Evolutionary conservation across 1,139 yeast genomes (phyloP).

Genomic region (Saccharomycopsis hybrid): DNA sequence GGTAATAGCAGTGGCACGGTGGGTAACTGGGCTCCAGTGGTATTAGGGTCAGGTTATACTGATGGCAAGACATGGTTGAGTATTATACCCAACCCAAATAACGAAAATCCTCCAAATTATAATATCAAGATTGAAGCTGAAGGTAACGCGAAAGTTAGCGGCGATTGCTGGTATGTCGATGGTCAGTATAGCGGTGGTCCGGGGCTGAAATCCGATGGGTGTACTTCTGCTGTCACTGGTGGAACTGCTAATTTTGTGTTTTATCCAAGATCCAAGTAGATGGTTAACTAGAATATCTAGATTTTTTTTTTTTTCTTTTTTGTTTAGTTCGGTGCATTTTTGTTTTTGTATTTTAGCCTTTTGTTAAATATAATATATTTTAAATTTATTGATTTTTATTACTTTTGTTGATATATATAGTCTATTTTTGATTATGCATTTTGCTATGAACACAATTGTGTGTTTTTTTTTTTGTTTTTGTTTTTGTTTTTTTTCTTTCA

Average conservation of each 20-base stretch:
- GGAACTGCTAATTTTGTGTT: constrained; percentile 63
- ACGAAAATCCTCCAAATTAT: constrained; percentile 53
- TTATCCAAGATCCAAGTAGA: constrained; percentile 1
- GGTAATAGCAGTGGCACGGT: constrained; percentile 52
- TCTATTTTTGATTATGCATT: too few relatives aligned
- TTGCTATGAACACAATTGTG: too few relatives aligned
- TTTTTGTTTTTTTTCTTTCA: too few relatives aligned
- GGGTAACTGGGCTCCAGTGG: constrained; percentile 84
- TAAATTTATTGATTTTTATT: too few relatives aligned
- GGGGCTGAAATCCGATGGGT: constrained; percentile 63
- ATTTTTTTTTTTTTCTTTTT: too few relatives aligned
- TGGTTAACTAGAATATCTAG: background rate
- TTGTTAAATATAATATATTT: too few relatives aligned
- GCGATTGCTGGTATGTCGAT: constrained; percentile 57
- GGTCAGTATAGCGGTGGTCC: constrained; percentile 55
- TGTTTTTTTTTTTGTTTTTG: too few relatives aligned
- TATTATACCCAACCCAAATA: constrained; percentile 78
- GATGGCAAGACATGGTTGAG: constrained; percentile 63
- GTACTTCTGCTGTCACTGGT: constrained; percentile 63
- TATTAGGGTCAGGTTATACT: constrained; percentile 67
- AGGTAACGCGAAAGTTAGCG: constrained; percentile 41
- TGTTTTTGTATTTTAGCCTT: too few relatives aligned
- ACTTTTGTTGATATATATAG: too few relatives aligned
- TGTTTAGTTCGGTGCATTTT: too few relatives aligned
- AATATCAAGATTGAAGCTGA: constrained; percentile 64